Conservation (phyloP, 2,329 filamentous ascomycete genomes). For the Epichloe sp. region DNA sequence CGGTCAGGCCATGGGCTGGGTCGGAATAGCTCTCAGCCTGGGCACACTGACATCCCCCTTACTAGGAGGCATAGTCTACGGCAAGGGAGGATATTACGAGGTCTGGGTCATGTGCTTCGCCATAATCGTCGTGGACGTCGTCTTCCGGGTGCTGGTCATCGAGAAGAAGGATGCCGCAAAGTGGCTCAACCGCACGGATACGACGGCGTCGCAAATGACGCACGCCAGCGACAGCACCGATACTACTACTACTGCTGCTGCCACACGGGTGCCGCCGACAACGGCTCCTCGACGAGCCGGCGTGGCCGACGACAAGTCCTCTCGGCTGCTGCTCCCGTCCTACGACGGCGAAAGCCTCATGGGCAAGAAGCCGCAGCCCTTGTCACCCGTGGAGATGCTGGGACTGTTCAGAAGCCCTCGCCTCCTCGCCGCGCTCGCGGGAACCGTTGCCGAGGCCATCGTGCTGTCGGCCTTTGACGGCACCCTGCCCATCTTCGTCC, state of each 20-base stretch:
- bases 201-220: background rate
- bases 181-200: slow-evolving; percentile 10
- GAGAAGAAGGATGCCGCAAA: slow-evolving; percentile 19
- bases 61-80: slow-evolving; percentile 21
- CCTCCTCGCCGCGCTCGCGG: slow-evolving; percentile 21
- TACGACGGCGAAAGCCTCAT: background rate
- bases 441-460: slow-evolving; percentile 20
- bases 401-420: slow-evolving; percentile 17
- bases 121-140: slow-evolving; percentile 19
- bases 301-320: background rate
- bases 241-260: background rate
- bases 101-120: slow-evolving; percentile 25
- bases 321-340: no score
- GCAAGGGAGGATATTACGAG: slow-evolving; percentile 19
- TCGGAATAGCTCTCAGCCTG: slow-evolving; percentile 20
- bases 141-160: slow-evolving; percentile 19
- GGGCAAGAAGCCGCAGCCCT: background rate
- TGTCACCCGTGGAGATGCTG: slow-evolving; percentile 10
- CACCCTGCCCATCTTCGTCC: slow-evolving; percentile 20
- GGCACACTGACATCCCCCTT: slow-evolving; percentile 19
- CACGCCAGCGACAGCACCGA: background rate
- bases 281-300: background rate
- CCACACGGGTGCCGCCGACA: background rate
- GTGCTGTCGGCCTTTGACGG: slow-evolving; percentile 21
- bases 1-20: slow-evolving; percentile 21